A percentile compares a stretch with the other conserved stretches of the same genome.
phyloP scores from a whole-genome alignment of 352 stramenopile species.

The Phytophthora crassamura region DNA sequence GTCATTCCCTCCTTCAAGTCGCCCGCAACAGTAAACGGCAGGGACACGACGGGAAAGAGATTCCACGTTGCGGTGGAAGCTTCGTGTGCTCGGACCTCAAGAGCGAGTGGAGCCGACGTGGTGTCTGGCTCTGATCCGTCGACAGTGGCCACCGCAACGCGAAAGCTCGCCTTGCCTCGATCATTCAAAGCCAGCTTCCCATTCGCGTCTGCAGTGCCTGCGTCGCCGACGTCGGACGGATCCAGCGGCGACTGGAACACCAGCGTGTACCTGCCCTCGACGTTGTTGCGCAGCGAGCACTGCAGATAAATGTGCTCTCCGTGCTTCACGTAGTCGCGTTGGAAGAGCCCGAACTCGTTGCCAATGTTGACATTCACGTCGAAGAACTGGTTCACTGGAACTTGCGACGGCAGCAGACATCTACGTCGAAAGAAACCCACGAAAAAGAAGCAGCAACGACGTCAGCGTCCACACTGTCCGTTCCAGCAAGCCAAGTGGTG shows the following conservation, averaged over 20 bases:
- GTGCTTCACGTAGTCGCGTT: conserved; percentile 52
- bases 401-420: conserved; percentile 61
- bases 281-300: conserved; percentile 52
- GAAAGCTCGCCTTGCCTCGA: conserved; percentile 66
- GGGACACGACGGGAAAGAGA: conserved; percentile 71
- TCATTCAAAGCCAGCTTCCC: conserved; percentile 58
- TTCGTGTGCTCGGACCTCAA: conserved; percentile 48
- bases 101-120: conserved; percentile 31
- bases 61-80: conserved; percentile 50
- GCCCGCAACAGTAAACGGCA: conserved; percentile 51
- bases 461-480: conserved; percentile 11
- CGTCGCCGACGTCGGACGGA: conserved; percentile 18
- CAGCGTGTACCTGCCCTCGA: conserved; percentile 26
- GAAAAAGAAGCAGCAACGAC: conserved; percentile 10
- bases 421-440: conserved; percentile 32
- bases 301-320: conserved; percentile 59
- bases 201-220: conserved; percentile 20
- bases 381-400: conserved; percentile 60
- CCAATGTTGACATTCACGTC: conserved; percentile 77
- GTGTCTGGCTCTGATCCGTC: conserved; percentile 2
- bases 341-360: conserved; percentile 87
- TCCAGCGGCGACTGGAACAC: conserved; percentile 37
- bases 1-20: conserved; percentile 25
- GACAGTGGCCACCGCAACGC: conserved; percentile 38
- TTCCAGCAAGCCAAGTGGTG: conserved; percentile 22